Evolutionary conservation across 768 basidiomycete genomes (phyloP).

Genomic region (Boletus fagicola): DNA sequence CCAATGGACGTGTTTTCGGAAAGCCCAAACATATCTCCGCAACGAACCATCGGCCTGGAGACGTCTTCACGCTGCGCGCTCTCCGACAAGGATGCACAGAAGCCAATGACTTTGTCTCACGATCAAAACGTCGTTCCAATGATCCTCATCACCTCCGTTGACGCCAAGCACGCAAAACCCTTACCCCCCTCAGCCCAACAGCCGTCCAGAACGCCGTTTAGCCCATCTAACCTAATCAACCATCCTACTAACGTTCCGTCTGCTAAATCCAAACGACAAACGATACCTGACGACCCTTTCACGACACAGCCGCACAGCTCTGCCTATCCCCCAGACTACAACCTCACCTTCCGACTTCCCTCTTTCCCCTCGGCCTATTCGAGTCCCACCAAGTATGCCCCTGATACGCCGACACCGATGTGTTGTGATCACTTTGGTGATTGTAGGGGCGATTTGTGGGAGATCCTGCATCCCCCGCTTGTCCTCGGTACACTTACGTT

Average conservation of each 20-base stretch:
- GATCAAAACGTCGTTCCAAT: conserved; percentile 15
- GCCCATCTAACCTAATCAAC: conserved; percentile 10
- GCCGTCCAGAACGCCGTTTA: conserved; percentile 13
- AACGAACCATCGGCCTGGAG: background rate
- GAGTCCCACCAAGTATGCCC: background rate
- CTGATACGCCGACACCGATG: conserved; percentile 30
- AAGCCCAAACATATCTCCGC: background rate
- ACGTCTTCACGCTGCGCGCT: background rate
- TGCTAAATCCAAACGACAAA: background rate
- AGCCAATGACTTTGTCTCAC: background rate
- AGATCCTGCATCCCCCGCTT: conserved; percentile 26
- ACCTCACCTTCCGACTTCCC: conserved; percentile 17
- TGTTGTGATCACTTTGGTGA: conserved; percentile 24
- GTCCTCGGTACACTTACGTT: conserved; percentile 15
- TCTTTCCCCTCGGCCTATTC: conserved; percentile 1
- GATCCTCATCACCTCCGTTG: conserved; percentile 28
- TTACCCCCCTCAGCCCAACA: conserved; percentile 15
- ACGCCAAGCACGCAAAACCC: conserved; percentile 23
- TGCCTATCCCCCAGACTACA: background rate
- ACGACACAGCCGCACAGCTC: background rate
- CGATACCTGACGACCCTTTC: conserved; percentile 18
- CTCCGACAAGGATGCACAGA: background rate
- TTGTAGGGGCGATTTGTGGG: conserved; percentile 26
- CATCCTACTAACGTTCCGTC: conserved; percentile 1
- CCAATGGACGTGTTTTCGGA: conserved; percentile 6